Base-by-base conservation (phyloP, 2,329 filamentous ascomycete genomes). In the Didymella sp. region DNA sequence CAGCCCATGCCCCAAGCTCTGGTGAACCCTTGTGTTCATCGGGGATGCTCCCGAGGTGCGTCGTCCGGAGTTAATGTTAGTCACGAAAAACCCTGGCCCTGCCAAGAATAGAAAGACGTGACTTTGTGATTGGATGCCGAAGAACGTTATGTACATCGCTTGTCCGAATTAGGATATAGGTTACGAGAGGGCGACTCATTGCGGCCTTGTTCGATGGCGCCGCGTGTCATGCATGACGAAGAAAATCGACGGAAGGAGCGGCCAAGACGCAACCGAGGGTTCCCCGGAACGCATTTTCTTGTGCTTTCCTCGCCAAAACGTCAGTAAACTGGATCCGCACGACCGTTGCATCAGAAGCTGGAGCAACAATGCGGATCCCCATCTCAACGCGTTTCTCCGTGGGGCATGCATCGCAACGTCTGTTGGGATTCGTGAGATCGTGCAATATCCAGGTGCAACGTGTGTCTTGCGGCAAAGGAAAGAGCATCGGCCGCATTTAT, bases 171-270 rank as follows among this genome's bases (percentile, higher is more conserved):
- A 12, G 37, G 54, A 24, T 25, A 51, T 19, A 38, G 43, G 37
- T 43, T 51, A 51, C 54, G 48, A 51, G 54, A 46, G 15, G 41
- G 47, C 41, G 47, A 56, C 46, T 35, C 9, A 15, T 46, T 42
- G 41, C n/a, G 11, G 28, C 24, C 24, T 37, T 33, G 47, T n/a
- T 28, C 41, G 12, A 17, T 6, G 13, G 41, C 40, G 46, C 46
- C 53, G 53, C 53, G 53, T 56, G 53, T 56, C 47, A 38, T 38
- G 35, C 17, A 33, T 46, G 42, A 56, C 47, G 47, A 42, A 47
- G 35, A 30, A 30, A 9, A 40, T 43, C 6, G 38, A 52, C 49
- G 38, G 12, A 49, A 48, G 38, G 13, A 41, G 56, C 33, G 44
- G 56, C 56, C 56, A 53, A 58, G 56, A 17, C 45, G 33, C 50